phyloP scores from a whole-genome alignment of 2,329 filamentous ascomycete species.

The Monosporascus sp. region DNA sequence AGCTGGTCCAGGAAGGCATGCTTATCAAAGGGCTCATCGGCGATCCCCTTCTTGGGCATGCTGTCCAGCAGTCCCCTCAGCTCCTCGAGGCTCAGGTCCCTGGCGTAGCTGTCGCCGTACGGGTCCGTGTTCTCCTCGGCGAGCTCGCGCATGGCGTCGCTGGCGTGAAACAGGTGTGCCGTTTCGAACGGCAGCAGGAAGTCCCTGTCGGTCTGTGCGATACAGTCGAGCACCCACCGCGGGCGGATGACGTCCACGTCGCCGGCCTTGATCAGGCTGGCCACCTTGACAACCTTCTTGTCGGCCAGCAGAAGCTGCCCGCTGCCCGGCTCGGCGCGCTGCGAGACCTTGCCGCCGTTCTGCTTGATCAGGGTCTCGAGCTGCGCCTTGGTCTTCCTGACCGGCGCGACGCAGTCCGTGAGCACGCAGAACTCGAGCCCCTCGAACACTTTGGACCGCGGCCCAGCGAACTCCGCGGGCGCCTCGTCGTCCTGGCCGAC shows the following conservation, averaged over 20 bases:
- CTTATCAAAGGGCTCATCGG: conserved; percentile 35
- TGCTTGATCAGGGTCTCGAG: conserved; percentile 77
- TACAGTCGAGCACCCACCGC: conserved; percentile 78
- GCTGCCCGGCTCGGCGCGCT: conserved; percentile 59
- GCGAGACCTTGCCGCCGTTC: conserved; percentile 74
- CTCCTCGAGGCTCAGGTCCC: conserved; percentile 62
- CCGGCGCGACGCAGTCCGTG: conserved; percentile 65
- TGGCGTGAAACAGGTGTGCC: conserved; percentile 67
- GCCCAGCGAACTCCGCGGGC: conserved; percentile 44
- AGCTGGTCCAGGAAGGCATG: conserved; percentile 48
- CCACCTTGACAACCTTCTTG: conserved; percentile 74
- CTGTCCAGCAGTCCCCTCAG: conserved; percentile 46
- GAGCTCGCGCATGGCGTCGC: conserved; percentile 46
- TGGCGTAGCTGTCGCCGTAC: conserved; percentile 77
- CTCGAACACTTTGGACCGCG: conserved; percentile 62
- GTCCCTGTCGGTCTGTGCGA: conserved; percentile 52
- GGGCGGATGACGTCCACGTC: conserved; percentile 70
- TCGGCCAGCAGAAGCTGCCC: conserved; percentile 73
- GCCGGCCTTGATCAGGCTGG: conserved; percentile 70
- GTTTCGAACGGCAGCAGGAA: conserved; percentile 60
- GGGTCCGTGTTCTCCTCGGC: conserved; percentile 63
- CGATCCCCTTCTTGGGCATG: conserved; percentile 46
- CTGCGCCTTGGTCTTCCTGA: conserved; percentile 71
- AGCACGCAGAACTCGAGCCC: conserved; percentile 79
- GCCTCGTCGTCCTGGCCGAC: conserved; percentile 58